Conservation (phyloP, 768 basidiomycete species). For the Amanita pallidorosea region DNA sequence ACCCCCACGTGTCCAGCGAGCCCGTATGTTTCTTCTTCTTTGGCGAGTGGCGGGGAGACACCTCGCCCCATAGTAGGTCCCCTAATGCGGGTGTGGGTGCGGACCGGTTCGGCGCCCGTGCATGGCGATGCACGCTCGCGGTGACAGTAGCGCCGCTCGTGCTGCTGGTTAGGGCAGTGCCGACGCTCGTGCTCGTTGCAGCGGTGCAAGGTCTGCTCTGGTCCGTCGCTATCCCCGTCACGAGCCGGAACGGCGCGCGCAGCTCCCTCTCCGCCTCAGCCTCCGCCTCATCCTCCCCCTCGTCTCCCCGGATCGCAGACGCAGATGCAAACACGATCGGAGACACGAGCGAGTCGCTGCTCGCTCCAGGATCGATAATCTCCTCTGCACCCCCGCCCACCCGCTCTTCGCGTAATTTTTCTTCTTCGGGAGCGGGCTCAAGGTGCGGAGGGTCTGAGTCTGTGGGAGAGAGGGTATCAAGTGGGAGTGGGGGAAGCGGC, state of each 20-base stretch:
- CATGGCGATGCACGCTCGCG: background rate
- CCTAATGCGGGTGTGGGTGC: background rate
- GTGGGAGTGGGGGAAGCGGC: background rate
- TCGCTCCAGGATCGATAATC: background rate
- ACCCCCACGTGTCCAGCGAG: too few relatives aligned
- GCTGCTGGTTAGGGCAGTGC: too few relatives aligned
- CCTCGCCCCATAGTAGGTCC: background rate
- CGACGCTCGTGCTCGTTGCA: background rate
- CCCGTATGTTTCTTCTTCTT: too few relatives aligned
- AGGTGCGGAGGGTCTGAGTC: background rate
- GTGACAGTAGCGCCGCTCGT: too few relatives aligned
- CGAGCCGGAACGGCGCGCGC: too few relatives aligned
- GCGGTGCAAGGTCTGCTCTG: background rate
- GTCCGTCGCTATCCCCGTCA: too few relatives aligned
- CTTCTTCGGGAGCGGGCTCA: background rate
- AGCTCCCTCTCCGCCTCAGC: background rate
- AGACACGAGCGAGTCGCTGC: background rate
- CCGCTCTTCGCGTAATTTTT: background rate
- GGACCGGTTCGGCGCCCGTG: background rate
- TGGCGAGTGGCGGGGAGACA: background rate
- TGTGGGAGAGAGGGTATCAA: background rate
- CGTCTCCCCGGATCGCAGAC: background rate
- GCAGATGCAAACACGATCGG: background rate
- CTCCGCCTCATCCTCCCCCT: background rate
- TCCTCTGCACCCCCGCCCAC: background rate